These are phyloP conservation scores for Suhomyces sp. DNA, from an alignment of 805 yeast genomes.

Conservation along the genomic window DNA sequence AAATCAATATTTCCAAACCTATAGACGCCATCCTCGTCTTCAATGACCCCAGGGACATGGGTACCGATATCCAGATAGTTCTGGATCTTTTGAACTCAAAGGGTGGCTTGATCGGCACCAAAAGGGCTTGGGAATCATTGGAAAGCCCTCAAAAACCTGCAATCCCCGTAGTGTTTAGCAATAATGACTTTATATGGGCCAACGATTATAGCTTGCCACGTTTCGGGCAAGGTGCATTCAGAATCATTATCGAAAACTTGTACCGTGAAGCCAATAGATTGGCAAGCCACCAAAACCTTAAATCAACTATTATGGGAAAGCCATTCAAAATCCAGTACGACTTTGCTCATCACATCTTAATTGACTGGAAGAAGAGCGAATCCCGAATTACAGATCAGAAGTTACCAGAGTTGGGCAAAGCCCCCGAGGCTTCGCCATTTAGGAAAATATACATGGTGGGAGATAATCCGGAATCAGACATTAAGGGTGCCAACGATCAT, in stretches of 20 bases:
- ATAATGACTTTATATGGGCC: constrained; percentile 85
- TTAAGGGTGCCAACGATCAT: constrained; percentile 78
- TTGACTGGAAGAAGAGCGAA: constrained; percentile 43
- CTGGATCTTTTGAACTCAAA: constrained; percentile 66
- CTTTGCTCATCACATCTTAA: constrained; percentile 72
- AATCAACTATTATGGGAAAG: constrained; percentile 68
- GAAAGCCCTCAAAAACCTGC: constrained; percentile 40
- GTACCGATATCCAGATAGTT: constrained; percentile 77
- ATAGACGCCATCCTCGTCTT: constrained; percentile 80
- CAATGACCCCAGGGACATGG: constrained; percentile 88
- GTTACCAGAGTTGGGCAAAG: constrained; percentile 45
- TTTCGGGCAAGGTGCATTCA: constrained; percentile 89
- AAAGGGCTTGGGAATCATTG: constrained; percentile 27
- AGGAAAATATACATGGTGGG: constrained; percentile 89
- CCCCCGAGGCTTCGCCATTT: constrained; percentile 37
- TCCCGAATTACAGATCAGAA: constrained; percentile 20
- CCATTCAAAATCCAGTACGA: constrained; percentile 79
- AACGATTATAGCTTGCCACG: constrained; percentile 75
- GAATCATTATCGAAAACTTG: constrained; percentile 58
- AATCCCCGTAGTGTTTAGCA: constrained; percentile 74
- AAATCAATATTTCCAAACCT: constrained; percentile 30
- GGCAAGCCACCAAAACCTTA: constrained; percentile 13
- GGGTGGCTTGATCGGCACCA: constrained; percentile 63
- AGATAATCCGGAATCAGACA: constrained; percentile 93
- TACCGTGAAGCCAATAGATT: constrained; percentile 56